Evolutionary conservation across 495 filamentous ascomycete species (phyloP).

Genomic region (Beverwykella pulmonaria): DNA sequence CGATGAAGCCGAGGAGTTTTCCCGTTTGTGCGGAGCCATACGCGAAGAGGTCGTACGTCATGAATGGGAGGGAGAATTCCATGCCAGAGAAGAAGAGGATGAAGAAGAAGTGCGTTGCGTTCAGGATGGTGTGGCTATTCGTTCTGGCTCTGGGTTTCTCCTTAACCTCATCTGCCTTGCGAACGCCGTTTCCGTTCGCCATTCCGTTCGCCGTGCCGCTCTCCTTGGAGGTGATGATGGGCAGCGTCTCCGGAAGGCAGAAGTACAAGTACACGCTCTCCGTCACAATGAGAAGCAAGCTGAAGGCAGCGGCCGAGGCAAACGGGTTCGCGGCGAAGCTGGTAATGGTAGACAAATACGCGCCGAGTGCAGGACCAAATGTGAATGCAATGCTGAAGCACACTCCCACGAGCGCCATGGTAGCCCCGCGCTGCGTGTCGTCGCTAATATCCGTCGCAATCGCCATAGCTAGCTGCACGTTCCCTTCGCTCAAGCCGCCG

Average conservation of each 20-base stretch:
- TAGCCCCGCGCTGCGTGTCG: constrained; percentile 74
- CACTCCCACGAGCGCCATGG: constrained; percentile 93
- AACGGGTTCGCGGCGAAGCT: constrained; percentile 88
- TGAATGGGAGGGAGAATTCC: constrained; percentile 95
- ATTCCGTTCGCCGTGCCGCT: constrained; percentile 30
- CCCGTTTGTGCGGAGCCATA: constrained; percentile 80
- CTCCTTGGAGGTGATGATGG: constrained; percentile 37
- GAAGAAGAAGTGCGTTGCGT: constrained; percentile 84
- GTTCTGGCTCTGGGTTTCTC: constrained; percentile 52
- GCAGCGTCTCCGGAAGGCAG: constrained; percentile 86
- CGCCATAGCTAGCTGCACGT: constrained; percentile 93
- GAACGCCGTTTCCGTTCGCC: constrained; percentile 25
- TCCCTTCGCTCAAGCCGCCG: constrained; percentile 92
- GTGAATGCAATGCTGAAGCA: constrained; percentile 99
- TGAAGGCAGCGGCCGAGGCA: constrained; percentile 83
- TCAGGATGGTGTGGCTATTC: constrained; percentile 82
- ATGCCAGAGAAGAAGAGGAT: constrained; percentile 96
- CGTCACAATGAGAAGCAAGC: constrained; percentile 73
- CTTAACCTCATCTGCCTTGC: constrained; percentile 26
- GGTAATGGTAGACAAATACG: constrained; percentile 72
- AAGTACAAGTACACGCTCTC: constrained; percentile 91
- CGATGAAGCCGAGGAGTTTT: constrained; percentile 87
- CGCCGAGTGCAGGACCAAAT: constrained; percentile 88
- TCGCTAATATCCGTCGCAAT: constrained; percentile 97
- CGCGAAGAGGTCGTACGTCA: constrained; percentile 90